Base-by-base conservation (phyloP, 2,329 filamentous ascomycete species). In the Colletotrichum orbiculare region DNA sequence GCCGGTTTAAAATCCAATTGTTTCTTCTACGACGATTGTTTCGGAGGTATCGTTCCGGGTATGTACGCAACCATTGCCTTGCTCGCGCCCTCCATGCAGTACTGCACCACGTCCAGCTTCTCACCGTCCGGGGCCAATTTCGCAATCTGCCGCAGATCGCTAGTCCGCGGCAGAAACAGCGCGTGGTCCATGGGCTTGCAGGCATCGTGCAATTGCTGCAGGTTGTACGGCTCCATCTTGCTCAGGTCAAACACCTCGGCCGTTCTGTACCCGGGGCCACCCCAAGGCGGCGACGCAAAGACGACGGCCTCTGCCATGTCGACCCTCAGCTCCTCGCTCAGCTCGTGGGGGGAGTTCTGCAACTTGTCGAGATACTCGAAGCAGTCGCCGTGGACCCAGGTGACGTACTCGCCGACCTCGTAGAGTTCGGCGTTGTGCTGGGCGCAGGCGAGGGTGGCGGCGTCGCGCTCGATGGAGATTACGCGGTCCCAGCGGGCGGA, bases 391-490 rank as follows among this genome's bases (percentile, higher is more conserved):
- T 91, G 83, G 42, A 97, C 85, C 91, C 94, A 99, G 59, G 89
- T 91, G 71, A 99, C 95, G 73, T 87, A 63, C 10, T 74, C 88
- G 3, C 82, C 81, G 0, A 97, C 91, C 4, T 91, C 94, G 74
- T 97, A 97, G 49, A 98, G 81, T 59, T 88, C 83, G 8, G 96
- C 94, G 75, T 99, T 99, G 75, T 96, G 89, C 79, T 97, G 94
- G 34, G 94, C 96, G 77, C 96, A 99, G 49, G 90, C 89, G 7
- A 99, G 85, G 1, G 92, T 93, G 9, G 89, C 86, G 4, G 89
- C 82, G 72, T 98, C 90, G 71, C 90, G 91, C 79, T 99, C 96
- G 70, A 99, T 91, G 46, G 92, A 93, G 74, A 98, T 93, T 68
- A 99, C 87, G 68, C 88, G 89, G 55, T 89, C 86, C 91, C 93